Conservation (phyloP, 139 green algal species). For the Asterochloris erici region DNA sequence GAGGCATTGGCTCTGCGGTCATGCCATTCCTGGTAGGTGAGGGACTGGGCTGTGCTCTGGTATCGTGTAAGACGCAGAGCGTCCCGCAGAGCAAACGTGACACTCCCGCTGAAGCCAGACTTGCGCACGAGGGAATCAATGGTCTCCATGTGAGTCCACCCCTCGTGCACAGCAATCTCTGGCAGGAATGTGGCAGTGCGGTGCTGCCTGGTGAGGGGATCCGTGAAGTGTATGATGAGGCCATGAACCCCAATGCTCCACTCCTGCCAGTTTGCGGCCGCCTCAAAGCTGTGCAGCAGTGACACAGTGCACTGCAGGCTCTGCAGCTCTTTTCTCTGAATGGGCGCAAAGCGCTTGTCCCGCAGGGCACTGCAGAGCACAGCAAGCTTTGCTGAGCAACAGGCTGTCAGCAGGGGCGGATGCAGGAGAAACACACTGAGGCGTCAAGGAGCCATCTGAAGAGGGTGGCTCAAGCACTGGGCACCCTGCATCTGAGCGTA, state of each 20-base stretch:
- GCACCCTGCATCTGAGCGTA: conserved; percentile 5
- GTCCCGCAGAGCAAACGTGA: conserved; percentile 22
- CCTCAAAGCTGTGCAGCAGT: conserved; percentile 69
- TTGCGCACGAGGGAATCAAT: conserved; percentile 70
- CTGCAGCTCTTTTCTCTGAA: conserved; percentile 45
- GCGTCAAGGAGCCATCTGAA: no score
- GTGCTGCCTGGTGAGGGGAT: conserved; percentile 38
- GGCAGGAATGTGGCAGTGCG: conserved; percentile 80
- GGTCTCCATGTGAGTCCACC: conserved; percentile 49
- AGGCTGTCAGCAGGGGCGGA: background rate
- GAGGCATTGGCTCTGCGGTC: background rate
- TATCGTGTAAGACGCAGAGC: conserved; percentile 49
- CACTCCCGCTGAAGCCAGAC: conserved; percentile 37
- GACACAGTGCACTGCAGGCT: conserved; percentile 75
- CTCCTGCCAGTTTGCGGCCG: conserved; percentile 54
- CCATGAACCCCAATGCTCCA: conserved; percentile 68
- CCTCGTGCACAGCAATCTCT: conserved; percentile 66
- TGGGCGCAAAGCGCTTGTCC: conserved; percentile 66
- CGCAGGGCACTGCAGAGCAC: conserved; percentile 47
- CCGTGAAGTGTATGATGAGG: conserved; percentile 67
- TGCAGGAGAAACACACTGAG: background rate
- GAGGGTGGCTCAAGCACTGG: no score
- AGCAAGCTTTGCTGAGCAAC: background rate
- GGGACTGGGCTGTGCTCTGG: conserved; percentile 26
- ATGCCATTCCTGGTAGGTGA: conserved; percentile 34